phyloP scores from a whole-genome alignment of 2,329 filamentous ascomycete species.

The Trichoderma koningii region DNA sequence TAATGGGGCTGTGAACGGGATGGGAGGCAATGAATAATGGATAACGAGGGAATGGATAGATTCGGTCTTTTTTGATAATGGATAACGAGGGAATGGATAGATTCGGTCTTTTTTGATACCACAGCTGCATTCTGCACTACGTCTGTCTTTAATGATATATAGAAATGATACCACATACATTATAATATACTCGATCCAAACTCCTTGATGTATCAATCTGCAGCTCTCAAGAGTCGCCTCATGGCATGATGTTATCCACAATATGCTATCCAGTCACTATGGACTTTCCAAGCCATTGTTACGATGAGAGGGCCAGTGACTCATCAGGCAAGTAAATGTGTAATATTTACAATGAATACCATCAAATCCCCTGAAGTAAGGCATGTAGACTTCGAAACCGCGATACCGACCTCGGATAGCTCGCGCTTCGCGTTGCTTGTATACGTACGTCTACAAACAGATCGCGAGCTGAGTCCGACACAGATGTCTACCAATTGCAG shows the following conservation, averaged over 20 bases:
- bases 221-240: neutral
- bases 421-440: no score
- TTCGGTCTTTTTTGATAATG: constrained; percentile 22
- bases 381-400: no score
- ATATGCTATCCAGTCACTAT: neutral
- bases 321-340: no score
- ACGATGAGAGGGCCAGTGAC: no score
- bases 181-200: neutral
- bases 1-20: constrained; percentile 10
- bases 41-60: constrained; percentile 17
- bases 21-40: neutral
- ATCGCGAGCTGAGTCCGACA: no score
- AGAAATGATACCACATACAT: constrained; percentile 17
- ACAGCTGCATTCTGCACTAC: constrained; percentile 1
- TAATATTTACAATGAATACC: no score
- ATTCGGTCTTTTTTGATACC: constrained; percentile 21
- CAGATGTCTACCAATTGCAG: no score
- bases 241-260: neutral
- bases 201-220: neutral
- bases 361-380: no score
- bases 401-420: no score
- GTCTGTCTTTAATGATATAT: constrained; percentile 18
- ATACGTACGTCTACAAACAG: no score
- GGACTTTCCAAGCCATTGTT: no score
- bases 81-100: constrained; percentile 14